Evolutionary conservation across 2,329 filamentous ascomycete genomes (phyloP).

Genomic region (Diaporthe citriasiana): DNA sequence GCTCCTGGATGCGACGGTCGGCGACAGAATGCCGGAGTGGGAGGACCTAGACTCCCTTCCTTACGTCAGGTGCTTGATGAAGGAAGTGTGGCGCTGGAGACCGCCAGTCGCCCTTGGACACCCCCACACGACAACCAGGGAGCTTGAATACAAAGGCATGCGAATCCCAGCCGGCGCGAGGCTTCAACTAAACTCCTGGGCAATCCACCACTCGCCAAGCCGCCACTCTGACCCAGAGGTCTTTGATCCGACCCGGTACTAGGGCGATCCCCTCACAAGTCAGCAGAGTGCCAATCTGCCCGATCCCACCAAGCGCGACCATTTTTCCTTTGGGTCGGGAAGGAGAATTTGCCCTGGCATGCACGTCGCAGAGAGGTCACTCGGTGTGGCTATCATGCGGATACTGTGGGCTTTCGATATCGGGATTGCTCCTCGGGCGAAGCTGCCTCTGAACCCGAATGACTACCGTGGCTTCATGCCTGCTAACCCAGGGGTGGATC

Average conservation of each 20-base stretch:
- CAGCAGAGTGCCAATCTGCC: neutral
- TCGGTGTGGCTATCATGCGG: conserved; percentile 62
- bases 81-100: conserved; percentile 60
- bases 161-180: conserved; percentile 60
- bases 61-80: conserved; percentile 59
- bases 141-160: conserved; percentile 59
- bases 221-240: conserved; percentile 56
- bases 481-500: neutral
- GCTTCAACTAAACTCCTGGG: conserved; percentile 61
- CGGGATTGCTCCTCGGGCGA: conserved; percentile 6
- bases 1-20: conserved; percentile 58
- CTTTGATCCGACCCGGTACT: conserved; percentile 59
- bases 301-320: conserved; percentile 58
- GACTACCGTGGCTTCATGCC: conserved; percentile 13
- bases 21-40: conserved; percentile 56
- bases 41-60: conserved; percentile 56
- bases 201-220: conserved; percentile 60
- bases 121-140: conserved; percentile 58
- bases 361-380: conserved; percentile 63
- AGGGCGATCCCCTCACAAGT: conserved; percentile 32
- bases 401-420: conserved; percentile 62
- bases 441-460: neutral
- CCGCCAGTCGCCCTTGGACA: conserved; percentile 56
- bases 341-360: conserved; percentile 70
- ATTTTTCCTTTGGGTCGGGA: conserved; percentile 69